Evolutionary conservation across 139 green algal genomes (phyloP).

Genomic region (Tetraselmis chui): DNA sequence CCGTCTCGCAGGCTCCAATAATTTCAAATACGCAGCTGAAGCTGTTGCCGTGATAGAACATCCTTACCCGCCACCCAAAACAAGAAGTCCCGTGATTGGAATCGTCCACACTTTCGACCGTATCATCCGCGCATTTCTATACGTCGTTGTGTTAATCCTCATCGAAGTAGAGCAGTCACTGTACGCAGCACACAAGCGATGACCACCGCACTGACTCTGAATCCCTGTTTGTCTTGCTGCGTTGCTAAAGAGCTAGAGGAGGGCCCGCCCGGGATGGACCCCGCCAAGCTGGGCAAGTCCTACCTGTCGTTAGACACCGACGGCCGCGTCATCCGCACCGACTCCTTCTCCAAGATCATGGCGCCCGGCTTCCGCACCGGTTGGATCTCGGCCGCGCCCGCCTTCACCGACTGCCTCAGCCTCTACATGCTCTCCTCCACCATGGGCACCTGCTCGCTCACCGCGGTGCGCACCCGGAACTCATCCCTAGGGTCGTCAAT

Average conservation of each 20-base stretch:
- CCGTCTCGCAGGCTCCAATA: too few relatives aligned
- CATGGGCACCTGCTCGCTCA: slow-evolving; percentile 35
- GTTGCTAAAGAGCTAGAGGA: neutral
- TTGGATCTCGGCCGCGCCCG: slow-evolving; percentile 49
- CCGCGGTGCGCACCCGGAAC: slow-evolving; percentile 7
- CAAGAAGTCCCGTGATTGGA: too few relatives aligned
- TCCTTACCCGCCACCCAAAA: too few relatives aligned
- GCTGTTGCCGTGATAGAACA: too few relatives aligned
- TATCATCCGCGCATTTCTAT: too few relatives aligned
- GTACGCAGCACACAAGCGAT: too few relatives aligned
- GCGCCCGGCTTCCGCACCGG: slow-evolving; percentile 57
- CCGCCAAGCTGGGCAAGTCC: slow-evolving; percentile 8
- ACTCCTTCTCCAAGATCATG: slow-evolving; percentile 70
- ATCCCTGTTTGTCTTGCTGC: too few relatives aligned
- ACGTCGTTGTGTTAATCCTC: too few relatives aligned
- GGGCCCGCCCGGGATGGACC: neutral
- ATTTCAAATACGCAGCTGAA: too few relatives aligned
- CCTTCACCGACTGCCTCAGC: slow-evolving; percentile 39
- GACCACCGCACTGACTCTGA: too few relatives aligned
- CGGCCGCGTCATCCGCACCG: slow-evolving; percentile 61
- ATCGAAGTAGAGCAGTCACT: too few relatives aligned
- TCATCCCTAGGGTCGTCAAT: neutral
- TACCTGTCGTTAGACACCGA: slow-evolving; percentile 62
- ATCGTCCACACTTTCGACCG: too few relatives aligned
- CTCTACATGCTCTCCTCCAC: slow-evolving; percentile 18